phyloP scores from a whole-genome alignment of 106 monocot species.

The Allium cepa region DNA sequence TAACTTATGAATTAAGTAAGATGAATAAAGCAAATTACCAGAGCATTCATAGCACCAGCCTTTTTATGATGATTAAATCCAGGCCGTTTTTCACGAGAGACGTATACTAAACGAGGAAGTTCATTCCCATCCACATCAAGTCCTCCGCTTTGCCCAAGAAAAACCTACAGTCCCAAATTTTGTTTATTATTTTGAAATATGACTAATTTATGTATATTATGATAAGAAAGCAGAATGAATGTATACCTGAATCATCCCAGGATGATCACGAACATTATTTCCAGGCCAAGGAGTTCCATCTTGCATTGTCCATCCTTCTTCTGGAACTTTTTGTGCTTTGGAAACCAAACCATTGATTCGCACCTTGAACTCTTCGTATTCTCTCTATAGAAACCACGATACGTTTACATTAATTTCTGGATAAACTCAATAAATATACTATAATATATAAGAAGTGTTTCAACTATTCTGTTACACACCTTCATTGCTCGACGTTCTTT shows the following conservation, averaged over 20 bases:
- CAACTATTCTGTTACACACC: conserved; percentile 16
- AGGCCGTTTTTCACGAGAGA: conserved; percentile 54
- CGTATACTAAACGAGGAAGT: conserved; percentile 55
- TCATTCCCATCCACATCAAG: conserved; percentile 58
- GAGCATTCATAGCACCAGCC: conserved; percentile 62
- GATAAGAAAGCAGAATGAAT: background rate
- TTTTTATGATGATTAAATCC: conserved; percentile 63
- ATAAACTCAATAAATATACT: background rate
- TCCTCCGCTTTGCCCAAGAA: conserved; percentile 59
- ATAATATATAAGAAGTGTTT: background rate
- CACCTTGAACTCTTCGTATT: conserved; percentile 92
- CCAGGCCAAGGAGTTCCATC: conserved; percentile 95
- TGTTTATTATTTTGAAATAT: background rate
- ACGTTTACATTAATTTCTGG: background rate
- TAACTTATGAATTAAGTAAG: background rate
- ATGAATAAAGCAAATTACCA: conserved; percentile 16
- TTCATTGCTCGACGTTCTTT: conserved; percentile 60
- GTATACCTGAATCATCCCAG: conserved; percentile 89
- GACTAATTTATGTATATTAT: background rate
- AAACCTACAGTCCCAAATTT: conserved; percentile 23
- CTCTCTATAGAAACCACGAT: conserved; percentile 41
- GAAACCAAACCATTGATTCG: conserved; percentile 85
- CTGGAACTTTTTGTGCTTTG: conserved; percentile 83
- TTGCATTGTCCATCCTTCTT: conserved; percentile 97
- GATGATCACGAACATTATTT: conserved; percentile 87